Evolutionary conservation across 345 rosid species (phyloP), one percentile per base, ranked within the genome.

Genomic region (Tarenaya hassleriana): DNA sequence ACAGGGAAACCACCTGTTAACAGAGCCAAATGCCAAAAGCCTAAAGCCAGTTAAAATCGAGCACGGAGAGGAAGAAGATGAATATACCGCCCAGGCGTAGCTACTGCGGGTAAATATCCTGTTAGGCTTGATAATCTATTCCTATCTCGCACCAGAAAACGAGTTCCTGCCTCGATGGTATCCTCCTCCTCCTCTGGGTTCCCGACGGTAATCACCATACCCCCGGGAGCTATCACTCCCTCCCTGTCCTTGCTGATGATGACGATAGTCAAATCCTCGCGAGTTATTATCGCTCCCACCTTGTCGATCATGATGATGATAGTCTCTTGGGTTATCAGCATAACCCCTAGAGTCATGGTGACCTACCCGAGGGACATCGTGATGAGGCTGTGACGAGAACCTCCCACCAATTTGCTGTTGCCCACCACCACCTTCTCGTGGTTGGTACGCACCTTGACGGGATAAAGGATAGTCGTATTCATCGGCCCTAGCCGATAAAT

Each of bases 371-470:
- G 77, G 66, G 14, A 46, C 29, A 16, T 55, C 55, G 34, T 65
- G 82, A 72, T 66, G 61, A 40, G 66, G 62, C 7, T 55, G 72
- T 12, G 72, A 74, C 13, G 60, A 58, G 19, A 66, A 66, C 41
- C 75, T 56, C 45, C 68, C 67, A 37, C 52, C 63, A 71, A 68
- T 60, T 12, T 58, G 76, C 33, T 68, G 70, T n/a, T n/a, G n/a
- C 48, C 54, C 41, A 55, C 60, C 50, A 17, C 59, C 67, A 34
- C 38, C 55, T 35, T 70, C 58, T 35, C 65, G 72, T 33, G 80
- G 60, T 33, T 67, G 67, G 56, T 67, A 71, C 33, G 67, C 56
- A 43, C 60, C 68, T 45, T 69, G 77, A 64, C 54, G 41, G 33
- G 15, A n/a, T n/a, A n/a, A n/a, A 42, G 47, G 47, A 8, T 42